Evolutionary conservation across 257 asterid genomes (phyloP), one percentile per base, ranked within the genome.

Genomic region (Plantago elongata): DNA sequence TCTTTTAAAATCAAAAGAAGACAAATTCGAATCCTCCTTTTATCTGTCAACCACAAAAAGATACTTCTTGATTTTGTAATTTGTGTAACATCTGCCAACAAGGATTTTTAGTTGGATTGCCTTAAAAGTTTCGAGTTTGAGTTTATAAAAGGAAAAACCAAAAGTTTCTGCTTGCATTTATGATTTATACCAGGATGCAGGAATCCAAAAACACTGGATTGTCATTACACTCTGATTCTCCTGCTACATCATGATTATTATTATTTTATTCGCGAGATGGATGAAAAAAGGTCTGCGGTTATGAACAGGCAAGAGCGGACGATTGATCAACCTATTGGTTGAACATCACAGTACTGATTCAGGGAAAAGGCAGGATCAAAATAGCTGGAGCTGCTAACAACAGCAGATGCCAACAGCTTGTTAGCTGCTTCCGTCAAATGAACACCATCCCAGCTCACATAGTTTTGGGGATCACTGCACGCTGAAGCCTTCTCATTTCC

Each of bases 371-470:
- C 69, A 44, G 94, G 96, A 70, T 87, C 84, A 62, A 67, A 81
- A 45, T 54, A 54, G 9, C 34, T 22, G 6, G 59, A 79, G 45
- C 83, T 81, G 61, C 63, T 65, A 13, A 88, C 74, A 11, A 85
- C 74, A 9, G 84, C 86, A 74, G 74, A 34, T 17, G 86, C 67
- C 62, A 74, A 16, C 1, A 48, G 13, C 71, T 73, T 86, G 72
- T 82, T 87, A 14, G 94, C 90, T 12, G 74, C 75, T 67, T 85
- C 95, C 9, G 92, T 76, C 34, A 78, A 72, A 71, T 83, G 92
- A 37, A 79, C 48, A 11, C 95, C 95, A 65, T 83, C 86, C 85
- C 84, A 87, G 60, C 86, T 87, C 65, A 76, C 90, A 61, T 83
- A 84, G n/a, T 82, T 72, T 66, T 82, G 73, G 17, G 95, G 97